These are phyloP conservation scores for Kurtzmaniella fragi DNA, from an alignment of 805 yeast genomes.

Conservation along the genomic window DNA sequence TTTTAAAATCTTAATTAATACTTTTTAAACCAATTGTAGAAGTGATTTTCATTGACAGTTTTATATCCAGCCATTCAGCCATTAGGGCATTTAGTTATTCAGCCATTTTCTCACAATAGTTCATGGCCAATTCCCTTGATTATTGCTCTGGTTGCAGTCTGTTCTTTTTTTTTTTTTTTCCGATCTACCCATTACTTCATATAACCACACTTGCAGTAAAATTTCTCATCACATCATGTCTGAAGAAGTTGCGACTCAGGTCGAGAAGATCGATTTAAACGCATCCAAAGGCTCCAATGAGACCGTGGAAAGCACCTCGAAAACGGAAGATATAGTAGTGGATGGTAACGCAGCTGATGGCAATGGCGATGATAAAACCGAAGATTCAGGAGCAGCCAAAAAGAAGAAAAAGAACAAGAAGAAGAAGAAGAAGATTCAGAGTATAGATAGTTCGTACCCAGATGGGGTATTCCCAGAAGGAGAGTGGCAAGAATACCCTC, in stretches of 20 bases:
- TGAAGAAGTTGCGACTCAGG: constrained; percentile 6
- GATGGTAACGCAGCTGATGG: constrained; percentile 40
- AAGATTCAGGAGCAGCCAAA: constrained; percentile 9
- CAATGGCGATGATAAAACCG: constrained; percentile 30
- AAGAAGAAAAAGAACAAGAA: constrained; percentile 45
- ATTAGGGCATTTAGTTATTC: too few relatives aligned
- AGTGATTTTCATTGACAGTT: too few relatives aligned
- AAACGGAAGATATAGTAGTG: too few relatives aligned
- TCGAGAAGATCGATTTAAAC: constrained; percentile 7
- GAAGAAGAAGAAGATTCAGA: constrained; percentile 50
- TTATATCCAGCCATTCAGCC: too few relatives aligned
- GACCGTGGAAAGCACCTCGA: constrained; percentile 6
- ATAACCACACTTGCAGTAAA: constrained; percentile 1
- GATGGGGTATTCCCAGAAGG: constrained; percentile 81
- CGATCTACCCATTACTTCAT: constrained; percentile 5
- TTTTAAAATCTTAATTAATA: not conserved
- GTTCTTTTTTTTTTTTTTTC: too few relatives aligned
- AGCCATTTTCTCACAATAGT: too few relatives aligned
- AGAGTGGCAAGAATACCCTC: constrained; percentile 74
- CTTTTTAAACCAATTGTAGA: too few relatives aligned
- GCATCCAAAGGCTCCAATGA: constrained; percentile 7
- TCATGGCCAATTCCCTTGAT: too few relatives aligned
- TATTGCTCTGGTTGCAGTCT: too few relatives aligned
- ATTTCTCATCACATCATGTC: not conserved
- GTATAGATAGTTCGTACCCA: constrained; percentile 64